Evolutionary conservation across 1,139 yeast genomes (phyloP), one percentile per base, ranked within the genome.

Genomic region (Saccharomyces uvarum): DNA sequence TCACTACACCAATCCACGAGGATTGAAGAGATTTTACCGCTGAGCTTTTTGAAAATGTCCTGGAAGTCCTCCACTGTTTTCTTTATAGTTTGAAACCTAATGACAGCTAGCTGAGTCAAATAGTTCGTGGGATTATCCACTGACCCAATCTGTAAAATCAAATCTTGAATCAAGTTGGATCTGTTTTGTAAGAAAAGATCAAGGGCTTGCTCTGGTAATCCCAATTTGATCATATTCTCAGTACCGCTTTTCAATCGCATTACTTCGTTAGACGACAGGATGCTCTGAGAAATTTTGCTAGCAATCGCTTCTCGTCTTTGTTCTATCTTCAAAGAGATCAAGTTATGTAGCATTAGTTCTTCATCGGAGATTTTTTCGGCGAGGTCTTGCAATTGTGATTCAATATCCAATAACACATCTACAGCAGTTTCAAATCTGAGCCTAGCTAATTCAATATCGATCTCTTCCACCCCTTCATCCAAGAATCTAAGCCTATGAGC

Each of bases 1-100:
- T 77, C 79, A 54, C 81, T 79, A 48, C 88, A 82, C 97, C 97
- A 89, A 51, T 78, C 77, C 1, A 82, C 81, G 4, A 83, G 49
- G 16, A 67, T 65, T 1, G 72, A 69, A 2, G 73, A 59, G 70
- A 74, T 63, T 75, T 75, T 53, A 72, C 68, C 69, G 28, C 67
- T 66, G 8, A 70, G 62, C 8, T 69, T 70, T 11, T 70, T 66
- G 61, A 80, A 83, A 32, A 82, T 70, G 7, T 68, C 64, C 51
- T 74, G 72, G 66, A 75, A 83, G 41, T 78, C 69, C 16, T 71
- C 67, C 13, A 78, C 77, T 0, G 86, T 77, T 26, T 76, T 73
- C 49, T 75, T 75, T 54, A 84, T 74, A 47, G 77, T 73, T 60
- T 81, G 82, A 68, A 83, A 82, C 56, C 81, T 74, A 32, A 83